Evolutionary conservation across 176 grass and related monocot genomes (phyloP).

Genomic region (Avena atlantica): DNA sequence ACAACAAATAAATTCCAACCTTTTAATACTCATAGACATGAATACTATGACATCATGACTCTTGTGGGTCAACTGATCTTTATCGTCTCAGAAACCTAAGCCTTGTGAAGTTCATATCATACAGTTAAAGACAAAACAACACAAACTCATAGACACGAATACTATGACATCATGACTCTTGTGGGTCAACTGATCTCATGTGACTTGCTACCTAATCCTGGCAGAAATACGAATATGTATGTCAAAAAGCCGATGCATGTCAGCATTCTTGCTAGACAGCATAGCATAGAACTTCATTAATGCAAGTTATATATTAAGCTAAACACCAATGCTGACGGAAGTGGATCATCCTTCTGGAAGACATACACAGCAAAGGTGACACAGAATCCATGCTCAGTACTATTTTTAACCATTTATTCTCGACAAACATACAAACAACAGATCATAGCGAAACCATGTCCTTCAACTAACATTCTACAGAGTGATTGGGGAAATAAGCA

Average conservation of each 20-base stretch:
- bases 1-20: conserved; percentile 27
- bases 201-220: conserved; percentile 62
- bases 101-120: conserved; percentile 29
- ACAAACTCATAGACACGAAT: conserved; percentile 48
- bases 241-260: conserved; percentile 40
- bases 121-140: conserved; percentile 31
- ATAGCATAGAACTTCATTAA: conserved; percentile 20
- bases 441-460: not conserved
- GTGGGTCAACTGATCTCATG: conserved; percentile 53
- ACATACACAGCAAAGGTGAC: conserved; percentile 10
- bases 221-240: conserved; percentile 44
- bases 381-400: not conserved
- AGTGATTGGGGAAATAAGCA: not conserved
- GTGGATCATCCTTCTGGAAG: conserved; percentile 32
- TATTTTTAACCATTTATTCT: not conserved
- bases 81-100: conserved; percentile 16
- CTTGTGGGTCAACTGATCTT: conserved; percentile 53
- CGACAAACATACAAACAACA: conserved; percentile 24
- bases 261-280: conserved; percentile 39
- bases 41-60: conserved; percentile 60
- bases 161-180: conserved; percentile 62
- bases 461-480: conserved; percentile 23
- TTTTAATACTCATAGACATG: conserved; percentile 51
- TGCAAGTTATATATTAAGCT: conserved; percentile 16
- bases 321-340: conserved; percentile 5